Conservation (phyloP, 2,329 filamentous ascomycete species). For the Phialemonium atrogriseum region DNA sequence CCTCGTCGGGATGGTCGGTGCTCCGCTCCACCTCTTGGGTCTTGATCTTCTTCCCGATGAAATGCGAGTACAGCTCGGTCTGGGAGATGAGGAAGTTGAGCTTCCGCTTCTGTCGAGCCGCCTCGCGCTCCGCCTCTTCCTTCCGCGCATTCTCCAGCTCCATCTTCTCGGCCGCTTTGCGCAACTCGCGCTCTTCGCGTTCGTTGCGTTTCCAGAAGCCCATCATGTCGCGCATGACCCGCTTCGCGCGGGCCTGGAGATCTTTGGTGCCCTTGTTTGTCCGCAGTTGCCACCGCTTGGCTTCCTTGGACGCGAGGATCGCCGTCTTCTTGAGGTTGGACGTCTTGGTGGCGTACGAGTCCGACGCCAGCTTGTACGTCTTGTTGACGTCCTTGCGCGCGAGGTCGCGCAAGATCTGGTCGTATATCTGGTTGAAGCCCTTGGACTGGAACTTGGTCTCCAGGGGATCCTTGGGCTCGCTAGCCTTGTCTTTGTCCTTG, state of each 20-base stretch:
- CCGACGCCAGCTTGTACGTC: constrained; percentile 78
- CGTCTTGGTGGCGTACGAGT: constrained; percentile 76
- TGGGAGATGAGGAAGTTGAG: constrained; percentile 99
- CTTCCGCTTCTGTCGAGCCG: constrained; percentile 94
- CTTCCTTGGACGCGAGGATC: constrained; percentile 92
- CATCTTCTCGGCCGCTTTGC: constrained; percentile 89
- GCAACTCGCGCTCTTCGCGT: constrained; percentile 87
- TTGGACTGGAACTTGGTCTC: constrained; percentile 73
- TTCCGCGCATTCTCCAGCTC: constrained; percentile 95
- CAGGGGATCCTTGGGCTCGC: constrained; percentile 41
- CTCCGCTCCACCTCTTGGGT: constrained; percentile 90
- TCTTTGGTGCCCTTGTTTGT: constrained; percentile 99
- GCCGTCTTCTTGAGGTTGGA: constrained; percentile 98
- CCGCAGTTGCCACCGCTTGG: constrained; percentile 90
- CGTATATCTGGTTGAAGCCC: constrained; percentile 93
- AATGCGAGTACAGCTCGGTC: constrained; percentile 97
- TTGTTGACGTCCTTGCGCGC: constrained; percentile 91
- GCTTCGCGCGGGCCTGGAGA: constrained; percentile 90
- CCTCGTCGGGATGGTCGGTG: constrained; percentile 71
- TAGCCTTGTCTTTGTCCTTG: constrained; percentile 34
- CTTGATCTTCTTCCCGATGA: constrained; percentile 99
- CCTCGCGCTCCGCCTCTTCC: constrained; percentile 94
- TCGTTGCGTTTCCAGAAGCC: constrained; percentile 99
- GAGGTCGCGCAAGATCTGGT: constrained; percentile 94
- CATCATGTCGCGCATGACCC: constrained; percentile 99